Evolutionary conservation across 805 yeast species (phyloP), one percentile per base, ranked within the genome.

Genomic region (Kuraishia ogatae): DNA sequence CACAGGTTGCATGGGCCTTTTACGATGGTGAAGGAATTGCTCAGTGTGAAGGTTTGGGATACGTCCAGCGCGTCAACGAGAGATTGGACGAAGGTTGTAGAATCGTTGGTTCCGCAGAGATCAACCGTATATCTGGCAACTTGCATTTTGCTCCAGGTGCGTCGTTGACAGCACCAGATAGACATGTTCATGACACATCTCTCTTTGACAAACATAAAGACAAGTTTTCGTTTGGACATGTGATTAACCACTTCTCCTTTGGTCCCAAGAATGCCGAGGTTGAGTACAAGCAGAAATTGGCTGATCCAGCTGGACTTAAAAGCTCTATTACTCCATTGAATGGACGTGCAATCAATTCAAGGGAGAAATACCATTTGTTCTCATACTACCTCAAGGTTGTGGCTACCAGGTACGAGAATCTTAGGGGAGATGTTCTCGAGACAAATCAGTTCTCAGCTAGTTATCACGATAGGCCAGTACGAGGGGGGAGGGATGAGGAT

Each of bases 131-230:
- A 50, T 84, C 87, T 22, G 99, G 99, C 51, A 87, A 89, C 64
- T 72, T 94, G 59, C 98, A 94, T 73, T 91, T 94, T 77, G 97
- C 97, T 1, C 98, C 99, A 2, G 99, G 99, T 48, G 83, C 87
- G 24, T 83, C 96, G 1, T 77, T 76, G 63, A 80, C 84, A 47
- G 68, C 71, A 56, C 69, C 72, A 10, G 82, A 81, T 19, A 77
- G 78, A 53, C 99, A 94, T 68, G 77, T 81, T 57, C 99, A 94
- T 72, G 99, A 94, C 66, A 70, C 87, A 54, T 86, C 96, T 7
- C 75, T 89, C 54, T 94, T 80, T 71, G 72, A 73, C 29, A 75
- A 81, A 59, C 75, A 78, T 57, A 69, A 70, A 1, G 78, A 77
- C 55, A 81, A 80, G 57, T 83, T 88, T 68, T 81, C 87, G 58